Evolutionary conservation across 2,329 filamentous ascomycete species (phyloP), one percentile per base, ranked within the genome.

Genomic region (Colletotrichum sp.): DNA sequence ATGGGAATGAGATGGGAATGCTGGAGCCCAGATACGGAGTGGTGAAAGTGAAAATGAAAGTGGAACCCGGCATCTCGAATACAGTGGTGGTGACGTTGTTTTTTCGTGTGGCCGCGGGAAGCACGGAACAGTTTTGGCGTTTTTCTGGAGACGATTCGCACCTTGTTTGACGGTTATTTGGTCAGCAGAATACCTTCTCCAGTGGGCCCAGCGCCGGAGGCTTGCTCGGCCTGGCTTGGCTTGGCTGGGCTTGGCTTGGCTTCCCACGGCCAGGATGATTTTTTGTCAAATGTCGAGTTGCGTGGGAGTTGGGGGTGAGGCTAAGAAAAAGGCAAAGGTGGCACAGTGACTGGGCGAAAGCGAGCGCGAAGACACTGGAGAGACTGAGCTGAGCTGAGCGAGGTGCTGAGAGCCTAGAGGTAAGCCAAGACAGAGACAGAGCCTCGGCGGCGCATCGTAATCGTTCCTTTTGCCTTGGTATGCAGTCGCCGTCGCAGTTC

Each of bases 51-150:
- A 43, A 43, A 43, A 43, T 43, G 39, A 43, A 43, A 25, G 28
- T 30, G 22, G 30, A 55, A 25, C 18, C 66, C 43, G 28, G 34
- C 34, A 75, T 71, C 68, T 71, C 72, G 52, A 60, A 75, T 75
- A 75, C 72, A 71, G 67, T 74, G 52, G 67, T 75, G 61, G 71
- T 74, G 71, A 74, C 71, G 71, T 71, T 70, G 28, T 18, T 48
- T 70, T 68, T 25, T n/a, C 39, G 62, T 27, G 22, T 25, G 70
- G 16, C 25, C 28, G 55, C 61, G 61, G 71, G 61, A 75, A 61
- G 68, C 34, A 75, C 68, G 61, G 72, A 71, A 71, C 27, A 32
- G n/a, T 55, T 43, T 43, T 43, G n/a, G 32, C 34, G 34, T 39
- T 22, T 58, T 34, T 48, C 25, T 58, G 18, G 34, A 34, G 60